Conservation (phyloP, 1,139 yeast species). For the Entelexis sorbosivorans region DNA sequence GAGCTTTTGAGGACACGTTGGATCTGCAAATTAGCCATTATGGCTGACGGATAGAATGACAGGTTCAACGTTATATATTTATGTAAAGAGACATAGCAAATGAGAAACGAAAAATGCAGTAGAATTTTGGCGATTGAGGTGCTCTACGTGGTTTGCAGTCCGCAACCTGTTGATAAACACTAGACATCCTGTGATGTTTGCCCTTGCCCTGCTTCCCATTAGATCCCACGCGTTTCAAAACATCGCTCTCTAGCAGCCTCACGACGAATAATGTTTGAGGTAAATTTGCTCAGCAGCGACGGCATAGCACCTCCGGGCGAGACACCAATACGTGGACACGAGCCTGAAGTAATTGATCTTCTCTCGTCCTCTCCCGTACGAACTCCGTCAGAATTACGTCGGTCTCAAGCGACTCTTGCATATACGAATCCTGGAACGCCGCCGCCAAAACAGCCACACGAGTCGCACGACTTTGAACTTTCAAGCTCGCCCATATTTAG, state of each 20-base stretch:
- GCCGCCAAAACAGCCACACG: not conserved
- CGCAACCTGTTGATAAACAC: too few species aligned
- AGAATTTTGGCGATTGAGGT: too few species aligned
- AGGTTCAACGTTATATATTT: too few species aligned
- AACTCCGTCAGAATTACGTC: not conserved
- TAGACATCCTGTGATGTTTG: not conserved
- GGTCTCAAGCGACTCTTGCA: not conserved
- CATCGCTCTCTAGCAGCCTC: not conserved
- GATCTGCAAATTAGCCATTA: too few species aligned
- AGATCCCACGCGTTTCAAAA: not conserved
- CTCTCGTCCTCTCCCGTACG: slow-evolving; percentile 7
- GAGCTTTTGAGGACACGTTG: not conserved
- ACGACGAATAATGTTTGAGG: not conserved
- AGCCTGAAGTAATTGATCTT: slow-evolving; percentile 13
- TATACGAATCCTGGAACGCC: not conserved
- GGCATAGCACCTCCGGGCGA: not conserved
- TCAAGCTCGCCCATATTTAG: not conserved
- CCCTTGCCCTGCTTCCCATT: not conserved
- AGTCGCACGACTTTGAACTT: not conserved
- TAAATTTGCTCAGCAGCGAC: slow-evolving; percentile 10
- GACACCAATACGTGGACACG: not conserved
- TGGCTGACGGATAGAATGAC: too few species aligned
- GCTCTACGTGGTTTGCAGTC: too few species aligned
- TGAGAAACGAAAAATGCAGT: too few species aligned
- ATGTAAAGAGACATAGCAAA: too few species aligned